Evolutionary conservation across 176 grass and related monocot species (phyloP), one percentile per base, ranked within the genome.

Genomic region (Microstegium vimineum): DNA sequence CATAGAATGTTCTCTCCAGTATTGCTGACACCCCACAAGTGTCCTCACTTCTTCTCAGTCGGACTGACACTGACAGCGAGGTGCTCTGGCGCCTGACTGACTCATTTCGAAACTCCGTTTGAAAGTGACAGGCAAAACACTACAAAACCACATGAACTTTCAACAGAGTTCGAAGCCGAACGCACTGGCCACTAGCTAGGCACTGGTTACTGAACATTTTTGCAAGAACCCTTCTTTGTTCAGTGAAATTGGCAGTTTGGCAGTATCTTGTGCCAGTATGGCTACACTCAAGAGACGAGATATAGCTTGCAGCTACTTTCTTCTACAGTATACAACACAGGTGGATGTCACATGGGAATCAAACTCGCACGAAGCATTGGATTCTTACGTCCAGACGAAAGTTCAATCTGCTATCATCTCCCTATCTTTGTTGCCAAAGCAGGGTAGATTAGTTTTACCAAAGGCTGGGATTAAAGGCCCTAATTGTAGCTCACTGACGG

Each of bases 381-480:
- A 90, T 90, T 51, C 88, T 67, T 52, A 69, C 17, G 45, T 38
- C 66, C 41, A 82, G 43, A 60, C 83, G 38, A 90, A 90, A 82
- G 88, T 38, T 25, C 66, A 46, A 43, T 86, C 45, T 71, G 76
- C 20, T 67, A 8, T 56, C 34, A 37, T 40, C 17, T n/a, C 42
- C 7, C 12, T 25, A n/a, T 84, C 87, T 89, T 76, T 82, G 7
- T 25, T 60, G 51, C 67, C 67, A 90, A 90, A 86, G 88, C 79
- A 83, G 68, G 51, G 33, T 27, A 7, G 37, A 66, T 75, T 83
- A 86, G 61, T 33, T 79, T 77, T 67, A 78, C 47, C 79, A 59
- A 90, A 90, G 67, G 14, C 74, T 90, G 74, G 73, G 79, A 22
- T 83, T 62, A 90, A 83, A 90, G 84, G 74, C 66, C 59, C 84